Evolutionary conservation across 108 stramenopile genomes (phyloP), one percentile per base, ranked within the genome.

Genomic region (Skeletonema tropicum): DNA sequence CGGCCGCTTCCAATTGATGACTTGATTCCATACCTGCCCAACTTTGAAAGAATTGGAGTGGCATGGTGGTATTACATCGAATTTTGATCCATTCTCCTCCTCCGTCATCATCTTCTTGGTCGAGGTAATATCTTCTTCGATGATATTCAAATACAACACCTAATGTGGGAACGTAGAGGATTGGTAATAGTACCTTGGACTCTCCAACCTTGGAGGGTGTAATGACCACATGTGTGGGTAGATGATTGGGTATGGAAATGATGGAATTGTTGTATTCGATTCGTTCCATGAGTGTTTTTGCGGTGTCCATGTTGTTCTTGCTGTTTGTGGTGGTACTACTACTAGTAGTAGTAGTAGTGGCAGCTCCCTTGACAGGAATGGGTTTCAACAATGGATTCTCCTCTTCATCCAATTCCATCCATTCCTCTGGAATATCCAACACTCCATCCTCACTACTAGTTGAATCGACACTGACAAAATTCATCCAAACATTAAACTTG

Each of bases 81-180:
- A 98, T 85, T 74, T 98, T 98, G 32, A 83, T 82, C 90, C 96
- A 98, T 13, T 38, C 61, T 13, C 52, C 52, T n/a, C 48, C 48
- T 19, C 62, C 42, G 66, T 93, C 88, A 2, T 73, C 42, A 63
- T 93, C 88, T 1, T 73, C 68, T 35, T 31, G 45, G 35, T 69
- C 31, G 25, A 70, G 67, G 10, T 92, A 88, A 68, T 97, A 98
- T 65, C 91, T 76, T 11, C 98, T 81, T 19, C 98, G 86, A 76
- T 97, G 95, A 66, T 96, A 98, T 74, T 96, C 97, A 71, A 97
- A 90, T 3, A 92, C 91, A 57, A 91, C 82, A 1, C 97, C 97
- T 45, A 98, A 63, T 19, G 89, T 92, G 14, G 93, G 91, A 39
- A 84, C 52, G 68, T 91, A 91, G 25, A 87, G 72, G 2, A 93